Percentiles rank a stretch among this genome's conserved stretches.
Evolutionary conservation across 2,329 filamentous ascomycete species (phyloP).

Genomic region (Penicillium sp.): DNA sequence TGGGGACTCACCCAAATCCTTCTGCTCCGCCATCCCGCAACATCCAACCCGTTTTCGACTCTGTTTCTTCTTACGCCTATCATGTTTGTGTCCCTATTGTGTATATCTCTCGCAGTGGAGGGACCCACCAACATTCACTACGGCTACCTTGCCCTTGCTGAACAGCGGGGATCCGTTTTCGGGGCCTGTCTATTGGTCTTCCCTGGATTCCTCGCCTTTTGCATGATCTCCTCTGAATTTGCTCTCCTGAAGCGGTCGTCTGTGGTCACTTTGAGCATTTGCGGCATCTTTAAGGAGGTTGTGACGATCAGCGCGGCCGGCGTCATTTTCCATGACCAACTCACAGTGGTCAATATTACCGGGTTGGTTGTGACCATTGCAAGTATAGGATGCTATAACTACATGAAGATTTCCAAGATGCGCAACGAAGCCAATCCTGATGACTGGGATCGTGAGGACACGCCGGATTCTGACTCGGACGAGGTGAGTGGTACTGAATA

Average conservation of each 20-base stretch:
- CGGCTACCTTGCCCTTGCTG: constrained; percentile 59
- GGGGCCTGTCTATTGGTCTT: constrained; percentile 74
- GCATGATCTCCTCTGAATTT: constrained; percentile 96
- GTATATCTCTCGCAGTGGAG: constrained; percentile 80
- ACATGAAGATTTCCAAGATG: constrained; percentile 89
- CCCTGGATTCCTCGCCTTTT: constrained; percentile 83
- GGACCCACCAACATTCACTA: constrained; percentile 63
- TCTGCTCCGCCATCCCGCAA: constrained; percentile 86
- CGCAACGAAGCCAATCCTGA: constrained; percentile 60
- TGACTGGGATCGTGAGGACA: constrained; percentile 21
- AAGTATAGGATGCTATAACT: constrained; percentile 88
- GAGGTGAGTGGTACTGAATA: constrained; percentile 19
- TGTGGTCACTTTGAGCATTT: constrained; percentile 92
- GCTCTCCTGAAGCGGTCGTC: constrained; percentile 90
- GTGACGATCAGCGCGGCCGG: constrained; percentile 88
- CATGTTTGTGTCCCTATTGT: constrained; percentile 80
- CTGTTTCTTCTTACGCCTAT: constrained; percentile 97
- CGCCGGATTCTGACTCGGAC: constrained; percentile 25
- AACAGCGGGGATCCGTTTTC: constrained; percentile 60
- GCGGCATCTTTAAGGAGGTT: constrained; percentile 98
- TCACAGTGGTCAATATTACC: constrained; percentile 80
- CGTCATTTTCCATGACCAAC: constrained; percentile 77
- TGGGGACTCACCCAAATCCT: constrained; percentile 99
- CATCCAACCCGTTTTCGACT: constrained; percentile 90
- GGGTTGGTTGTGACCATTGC: constrained; percentile 82